Evolutionary conservation across 805 yeast species (phyloP).

Genomic region (Nakazawaea holstii): DNA sequence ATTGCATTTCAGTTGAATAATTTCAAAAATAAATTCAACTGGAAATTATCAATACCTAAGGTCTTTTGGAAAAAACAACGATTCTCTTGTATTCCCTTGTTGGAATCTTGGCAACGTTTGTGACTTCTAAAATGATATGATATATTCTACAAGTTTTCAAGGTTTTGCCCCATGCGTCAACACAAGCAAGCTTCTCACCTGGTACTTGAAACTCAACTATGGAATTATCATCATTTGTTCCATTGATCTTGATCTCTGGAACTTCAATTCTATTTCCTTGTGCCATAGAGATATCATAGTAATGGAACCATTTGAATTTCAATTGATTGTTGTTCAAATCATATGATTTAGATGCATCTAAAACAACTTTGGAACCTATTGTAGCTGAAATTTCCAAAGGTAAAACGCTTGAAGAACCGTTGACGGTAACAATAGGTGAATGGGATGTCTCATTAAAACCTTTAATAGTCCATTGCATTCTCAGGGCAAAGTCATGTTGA

Average conservation of each 20-base stretch:
- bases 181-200: slow-evolving; percentile 12
- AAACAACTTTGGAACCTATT: slow-evolving; percentile 13
- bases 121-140: slow-evolving; percentile 20
- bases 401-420: slow-evolving; percentile 16
- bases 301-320: slow-evolving; percentile 23
- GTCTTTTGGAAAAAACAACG: neutral
- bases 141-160: slow-evolving; percentile 15
- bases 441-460: slow-evolving; percentile 21
- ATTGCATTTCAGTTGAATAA: no score
- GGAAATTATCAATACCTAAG: no score
- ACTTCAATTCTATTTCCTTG: slow-evolving; percentile 19
- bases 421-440: slow-evolving; percentile 20
- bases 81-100: slow-evolving; percentile 14
- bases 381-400: slow-evolving; percentile 15
- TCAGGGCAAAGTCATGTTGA: slow-evolving; percentile 25
- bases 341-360: slow-evolving; percentile 22
- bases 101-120: slow-evolving; percentile 11
- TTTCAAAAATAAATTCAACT: no score
- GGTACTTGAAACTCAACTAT: slow-evolving; percentile 15
- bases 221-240: slow-evolving; percentile 12
- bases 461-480: slow-evolving; percentile 28
- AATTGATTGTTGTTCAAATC: slow-evolving; percentile 18
- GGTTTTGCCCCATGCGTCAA: slow-evolving; percentile 10
- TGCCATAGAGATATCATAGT: slow-evolving; percentile 18
- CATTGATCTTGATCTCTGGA: slow-evolving; percentile 14